Base-by-base conservation (phyloP, 331 rosid species). In the Quercus phellos region DNA sequence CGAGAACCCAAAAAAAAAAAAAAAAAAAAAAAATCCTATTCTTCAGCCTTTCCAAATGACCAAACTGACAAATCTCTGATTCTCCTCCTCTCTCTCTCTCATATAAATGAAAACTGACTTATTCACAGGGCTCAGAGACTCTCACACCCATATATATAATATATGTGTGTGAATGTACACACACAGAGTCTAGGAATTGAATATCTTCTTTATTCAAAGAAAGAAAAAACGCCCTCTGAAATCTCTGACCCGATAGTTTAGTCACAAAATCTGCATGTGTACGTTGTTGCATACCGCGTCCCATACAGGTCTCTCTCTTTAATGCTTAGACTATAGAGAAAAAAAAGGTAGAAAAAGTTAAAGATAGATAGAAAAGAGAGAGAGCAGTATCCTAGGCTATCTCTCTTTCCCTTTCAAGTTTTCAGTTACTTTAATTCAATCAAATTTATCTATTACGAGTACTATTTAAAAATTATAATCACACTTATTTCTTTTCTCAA, bases 201-300 rank as follows among this genome's bases (percentile, higher is more conserved):
- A 86, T 81, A 38, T 38, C 46, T 82, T 55, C 70, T 80, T 81
- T 56, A 69, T 81, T 88, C 75, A 80, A 84, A 78, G 68, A 77
- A 77, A 46, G 86, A 82, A 77, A 81, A 78, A 83, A 87, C 79
- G 77, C 85, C 81, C 85, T 86, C 89, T 74, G 83, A 85, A 73
- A 83, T 80, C 93, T 91, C 95, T 91, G 97, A 91, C 90, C 90
- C 91, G 88, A 80, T 81, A 88, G 85, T 94, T 85, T 81, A 85
- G 90, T 90, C 97, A 91, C 96, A 88, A 88, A 86, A 89, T 89
- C 86, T 88, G 96, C 96, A 90, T 91, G 97, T 74, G 89, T 93
- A 83, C 91, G 88, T 88, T 78, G 89, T 83, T 85, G 90, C 89
- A 86, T 86, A 89, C 87, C 84, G 79, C 92, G 72, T 87, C 85